These are phyloP conservation scores for Yamadazyma insecticola DNA, from an alignment of 805 yeast genomes.

Conservation along the genomic window DNA sequence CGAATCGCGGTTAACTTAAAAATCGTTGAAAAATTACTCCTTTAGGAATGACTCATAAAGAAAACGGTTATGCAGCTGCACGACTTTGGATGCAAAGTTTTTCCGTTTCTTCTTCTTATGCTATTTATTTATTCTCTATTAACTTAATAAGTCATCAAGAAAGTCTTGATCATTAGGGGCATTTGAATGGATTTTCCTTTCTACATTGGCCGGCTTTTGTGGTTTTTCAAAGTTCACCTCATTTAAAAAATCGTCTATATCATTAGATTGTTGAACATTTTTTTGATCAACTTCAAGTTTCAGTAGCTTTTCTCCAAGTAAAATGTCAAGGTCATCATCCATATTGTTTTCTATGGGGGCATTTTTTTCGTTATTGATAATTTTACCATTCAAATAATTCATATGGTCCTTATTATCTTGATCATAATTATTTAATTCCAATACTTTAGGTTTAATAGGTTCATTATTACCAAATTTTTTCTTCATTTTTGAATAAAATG, in stretches of 20 bases:
- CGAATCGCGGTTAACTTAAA: conserved; percentile 30
- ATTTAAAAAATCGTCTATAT: conserved; percentile 9
- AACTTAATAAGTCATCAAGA: conserved; percentile 11
- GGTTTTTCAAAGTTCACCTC: not conserved
- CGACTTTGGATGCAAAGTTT: not conserved
- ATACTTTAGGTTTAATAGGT: conserved; percentile 13
- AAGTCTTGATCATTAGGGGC: conserved; percentile 3
- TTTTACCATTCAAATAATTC: conserved; percentile 18
- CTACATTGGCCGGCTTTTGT: not conserved
- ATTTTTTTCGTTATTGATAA: conserved; percentile 7
- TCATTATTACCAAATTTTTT: conserved; percentile 18
- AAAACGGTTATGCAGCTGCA: not conserved
- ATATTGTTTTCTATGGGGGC: conserved; percentile 1
- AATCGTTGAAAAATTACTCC: conserved; percentile 1
- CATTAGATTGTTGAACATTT: not conserved
- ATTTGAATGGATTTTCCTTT: not conserved
- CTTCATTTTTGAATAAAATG: conserved; percentile 25
- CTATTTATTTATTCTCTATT: conserved; percentile 1
- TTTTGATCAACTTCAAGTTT: conserved; percentile 1
- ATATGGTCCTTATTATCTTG: conserved; percentile 19
- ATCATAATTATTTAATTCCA: conserved; percentile 33
- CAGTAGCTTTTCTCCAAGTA: conserved; percentile 12
- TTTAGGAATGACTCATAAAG: conserved; percentile 9
- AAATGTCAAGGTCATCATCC: conserved; percentile 17
- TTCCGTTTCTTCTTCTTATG: not conserved